Evolutionary conservation across 2,329 filamentous ascomycete genomes (phyloP).

Genomic region (Cladophialophora bantiana): DNA sequence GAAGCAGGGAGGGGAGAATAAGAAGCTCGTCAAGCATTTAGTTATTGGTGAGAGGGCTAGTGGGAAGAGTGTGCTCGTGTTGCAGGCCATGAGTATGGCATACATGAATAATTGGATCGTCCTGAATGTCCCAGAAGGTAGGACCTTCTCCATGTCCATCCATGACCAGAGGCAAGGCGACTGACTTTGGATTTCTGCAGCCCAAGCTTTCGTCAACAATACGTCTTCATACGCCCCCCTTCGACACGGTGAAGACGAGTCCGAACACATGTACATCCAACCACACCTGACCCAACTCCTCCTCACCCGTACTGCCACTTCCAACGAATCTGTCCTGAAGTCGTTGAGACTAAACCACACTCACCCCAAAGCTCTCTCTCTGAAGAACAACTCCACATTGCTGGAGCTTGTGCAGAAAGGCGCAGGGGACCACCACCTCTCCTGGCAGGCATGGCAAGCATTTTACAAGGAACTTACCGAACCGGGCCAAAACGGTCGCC

Average conservation of each 20-base stretch:
- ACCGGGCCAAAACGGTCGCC: constrained; percentile 57
- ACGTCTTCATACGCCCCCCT: constrained; percentile 81
- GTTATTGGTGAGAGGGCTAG: constrained; percentile 75
- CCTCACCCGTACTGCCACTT: constrained; percentile 73
- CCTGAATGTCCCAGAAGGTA: constrained; percentile 87
- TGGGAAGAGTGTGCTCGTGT: constrained; percentile 85
- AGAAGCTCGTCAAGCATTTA: constrained; percentile 62
- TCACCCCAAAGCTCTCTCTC: constrained; percentile 65
- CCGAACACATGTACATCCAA: constrained; percentile 72
- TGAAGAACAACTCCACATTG: constrained; percentile 65
- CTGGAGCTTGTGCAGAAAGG: constrained; percentile 72
- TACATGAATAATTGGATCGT: constrained; percentile 88
- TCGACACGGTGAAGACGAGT: constrained; percentile 44
- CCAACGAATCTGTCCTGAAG: constrained; percentile 72
- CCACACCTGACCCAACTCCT: constrained; percentile 77
- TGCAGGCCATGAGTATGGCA: constrained; percentile 83
- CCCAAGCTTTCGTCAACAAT: constrained; percentile 79
- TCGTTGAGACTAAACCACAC: constrained; percentile 58
- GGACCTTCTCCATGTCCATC: constrained; percentile 42
- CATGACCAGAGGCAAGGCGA: not conserved
- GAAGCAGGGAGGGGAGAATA: constrained; percentile 48
- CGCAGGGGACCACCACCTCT: constrained; percentile 75
- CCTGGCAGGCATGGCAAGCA: constrained; percentile 81
- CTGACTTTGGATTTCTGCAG: constrained; percentile 52
- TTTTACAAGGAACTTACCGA: constrained; percentile 79